Base-by-base conservation (phyloP, 768 basidiomycete species). In the Termitomyces sp. region DNA sequence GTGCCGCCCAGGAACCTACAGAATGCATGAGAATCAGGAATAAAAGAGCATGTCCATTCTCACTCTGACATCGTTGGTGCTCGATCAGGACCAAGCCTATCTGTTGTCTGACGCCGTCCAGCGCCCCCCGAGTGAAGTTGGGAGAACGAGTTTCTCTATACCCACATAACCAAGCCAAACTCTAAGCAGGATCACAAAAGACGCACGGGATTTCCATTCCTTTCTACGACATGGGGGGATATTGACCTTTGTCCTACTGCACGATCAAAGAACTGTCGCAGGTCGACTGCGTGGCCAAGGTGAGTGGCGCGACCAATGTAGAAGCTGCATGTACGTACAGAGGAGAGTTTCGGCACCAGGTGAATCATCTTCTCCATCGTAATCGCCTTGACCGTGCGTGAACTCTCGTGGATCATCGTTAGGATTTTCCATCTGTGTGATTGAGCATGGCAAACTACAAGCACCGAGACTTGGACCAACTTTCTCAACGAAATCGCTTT, bases 401-500 rank as follows among this genome's bases (percentile, higher is more conserved):
- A 88, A 91, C 42, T 79, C 73, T 49, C 91, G 86, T 33, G 91
- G 91, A 74, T 93, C 89, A 66, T 93, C 88, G 52, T 73, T 67
- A 24, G 85, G 76, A 69, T 89, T 81, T 69, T 93, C 91, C 68
- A 93, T 84, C 91, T 93, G 46, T 52, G 54, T 47, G 42, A 39
- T 57, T 52, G 22, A 66, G 62, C 61, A 61, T 55, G 54, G 61
- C 31, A 30, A 31, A 42, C 24, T 37, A 7, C 37, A 16, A 13
- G 20, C 54, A 22, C 24, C 44, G 34, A 45, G 31, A 22, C 22
- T 51, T 44, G 22, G 42, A 20, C 61, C 72, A 48, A 86, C 93
- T 79, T 81, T 88, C 72, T 95, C 93, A 3, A 95, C 88, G 66
- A 96, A 96, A 20, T 84, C 79, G 6, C 92, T 81, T 63, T 82